These are phyloP conservation scores for Zelonia costaricensis DNA, from an alignment of 208 protist species.

Conservation along the genomic window DNA sequence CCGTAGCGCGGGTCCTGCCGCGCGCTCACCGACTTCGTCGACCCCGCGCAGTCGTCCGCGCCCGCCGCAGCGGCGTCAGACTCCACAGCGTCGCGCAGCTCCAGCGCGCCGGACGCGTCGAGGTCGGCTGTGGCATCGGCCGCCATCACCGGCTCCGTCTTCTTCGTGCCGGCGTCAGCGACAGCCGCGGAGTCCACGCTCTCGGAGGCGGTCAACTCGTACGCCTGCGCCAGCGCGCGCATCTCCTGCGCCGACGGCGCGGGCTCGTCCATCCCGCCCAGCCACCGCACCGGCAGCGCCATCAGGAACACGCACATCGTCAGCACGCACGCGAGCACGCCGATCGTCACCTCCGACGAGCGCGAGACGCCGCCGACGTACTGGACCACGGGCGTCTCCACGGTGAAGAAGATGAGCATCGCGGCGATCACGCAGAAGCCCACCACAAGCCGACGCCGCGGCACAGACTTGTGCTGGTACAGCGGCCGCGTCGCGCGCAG, in stretches of 20 bases:
- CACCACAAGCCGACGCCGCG: conserved; percentile 23
- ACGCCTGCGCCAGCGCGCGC: not conserved
- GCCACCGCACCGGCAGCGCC: conserved; percentile 37
- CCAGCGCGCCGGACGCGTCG: not conserved
- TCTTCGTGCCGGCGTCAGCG: not conserved
- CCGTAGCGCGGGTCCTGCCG: conserved; percentile 47
- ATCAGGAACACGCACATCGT: conserved; percentile 39
- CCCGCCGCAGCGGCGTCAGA: not conserved
- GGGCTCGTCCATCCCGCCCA: conserved; percentile 53
- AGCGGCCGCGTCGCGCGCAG: conserved; percentile 20
- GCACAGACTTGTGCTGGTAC: conserved; percentile 37
- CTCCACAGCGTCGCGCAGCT: not conserved
- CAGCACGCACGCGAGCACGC: conserved; percentile 33
- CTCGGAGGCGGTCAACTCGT: not conserved
- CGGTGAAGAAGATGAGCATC: conserved; percentile 41
- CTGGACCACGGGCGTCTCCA: conserved; percentile 33
- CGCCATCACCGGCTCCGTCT: not conserved
- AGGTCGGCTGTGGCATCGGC: not conserved
- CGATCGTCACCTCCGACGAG: conserved; percentile 29
- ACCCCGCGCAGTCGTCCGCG: not conserved
- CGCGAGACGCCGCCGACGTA: conserved; percentile 27
- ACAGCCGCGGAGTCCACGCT: not conserved
- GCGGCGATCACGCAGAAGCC: conserved; percentile 32
- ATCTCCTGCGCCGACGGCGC: conserved; percentile 14
- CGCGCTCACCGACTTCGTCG: conserved; percentile 5